These are phyloP conservation scores for Lactuca sativa DNA, from an alignment of 129 eudicot species.

Conservation along the genomic window DNA sequence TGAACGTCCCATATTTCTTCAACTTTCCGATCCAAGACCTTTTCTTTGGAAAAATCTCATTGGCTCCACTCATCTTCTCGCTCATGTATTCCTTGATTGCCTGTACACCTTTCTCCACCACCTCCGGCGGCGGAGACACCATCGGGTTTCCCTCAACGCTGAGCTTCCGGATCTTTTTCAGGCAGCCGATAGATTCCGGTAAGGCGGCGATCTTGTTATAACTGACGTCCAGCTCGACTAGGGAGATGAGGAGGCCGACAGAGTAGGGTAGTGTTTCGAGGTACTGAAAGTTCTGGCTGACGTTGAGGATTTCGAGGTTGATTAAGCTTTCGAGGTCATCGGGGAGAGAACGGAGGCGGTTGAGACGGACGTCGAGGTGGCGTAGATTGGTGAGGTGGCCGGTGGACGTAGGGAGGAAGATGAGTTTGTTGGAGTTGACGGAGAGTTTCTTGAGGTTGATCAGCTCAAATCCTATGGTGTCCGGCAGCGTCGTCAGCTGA, in stretches of 20 bases:
- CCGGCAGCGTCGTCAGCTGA: slow-evolving; percentile 58
- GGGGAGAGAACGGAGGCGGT: slow-evolving; percentile 83
- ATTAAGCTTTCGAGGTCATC: slow-evolving; percentile 82
- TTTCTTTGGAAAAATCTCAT: slow-evolving; percentile 42
- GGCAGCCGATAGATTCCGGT: slow-evolving; percentile 77
- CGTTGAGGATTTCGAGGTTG: slow-evolving; percentile 65
- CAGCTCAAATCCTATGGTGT: slow-evolving; percentile 82
- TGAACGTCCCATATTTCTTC: slow-evolving; percentile 68
- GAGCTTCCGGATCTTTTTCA: slow-evolving; percentile 65
- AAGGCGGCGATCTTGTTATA: slow-evolving; percentile 66
- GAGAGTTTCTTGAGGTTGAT: slow-evolving; percentile 65
- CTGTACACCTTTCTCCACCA: slow-evolving; percentile 63
- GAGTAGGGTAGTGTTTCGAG: slow-evolving; percentile 65
- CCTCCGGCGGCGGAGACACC: slow-evolving; percentile 66
- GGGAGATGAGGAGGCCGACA: slow-evolving; percentile 75
- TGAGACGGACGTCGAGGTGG: slow-evolving; percentile 75
- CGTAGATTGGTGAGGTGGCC: slow-evolving; percentile 77
- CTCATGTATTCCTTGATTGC: slow-evolving; percentile 60
- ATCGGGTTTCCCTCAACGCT: slow-evolving; percentile 81
- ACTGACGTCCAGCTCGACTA: slow-evolving; percentile 77
- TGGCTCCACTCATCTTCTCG: slow-evolving; percentile 63
- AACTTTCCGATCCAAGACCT: slow-evolving; percentile 67
- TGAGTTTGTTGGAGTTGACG: slow-evolving; percentile 79
- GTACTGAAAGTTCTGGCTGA: slow-evolving; percentile 88
- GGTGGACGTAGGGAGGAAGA: slow-evolving; percentile 70